These are phyloP conservation scores for Dactylellina leptospora DNA, from an alignment of 2,329 filamentous ascomycete genomes.

Conservation along the genomic window DNA sequence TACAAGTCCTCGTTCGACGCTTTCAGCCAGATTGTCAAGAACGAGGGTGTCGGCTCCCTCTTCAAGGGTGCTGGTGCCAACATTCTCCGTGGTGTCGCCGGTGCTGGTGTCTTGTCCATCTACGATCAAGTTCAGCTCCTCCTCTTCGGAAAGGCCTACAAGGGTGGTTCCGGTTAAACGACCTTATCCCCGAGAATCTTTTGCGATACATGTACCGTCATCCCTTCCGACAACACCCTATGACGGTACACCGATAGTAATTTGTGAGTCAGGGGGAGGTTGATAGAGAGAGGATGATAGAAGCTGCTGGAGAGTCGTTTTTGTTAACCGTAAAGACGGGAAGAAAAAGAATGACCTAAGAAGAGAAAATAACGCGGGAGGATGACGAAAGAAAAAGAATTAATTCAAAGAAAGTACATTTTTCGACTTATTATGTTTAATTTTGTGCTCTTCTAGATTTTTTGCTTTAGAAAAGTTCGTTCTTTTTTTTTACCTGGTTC, in stretches of 20 bases:
- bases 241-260: slow-evolving; percentile 48
- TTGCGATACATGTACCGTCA: slow-evolving; percentile 47
- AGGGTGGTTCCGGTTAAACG: slow-evolving; percentile 62
- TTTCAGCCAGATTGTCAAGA: slow-evolving; percentile 93
- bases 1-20: slow-evolving; percentile 97
- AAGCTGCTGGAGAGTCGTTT: slow-evolving; percentile 38
- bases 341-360: slow-evolving; percentile 28
- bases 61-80: slow-evolving; percentile 99
- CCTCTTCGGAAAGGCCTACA: slow-evolving; percentile 99
- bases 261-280: slow-evolving; percentile 13
- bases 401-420: slow-evolving; percentile 52
- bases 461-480: slow-evolving; percentile 51
- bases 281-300: slow-evolving; percentile 43
- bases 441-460: slow-evolving; percentile 52
- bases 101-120: slow-evolving; percentile 99
- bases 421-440: slow-evolving; percentile 48
- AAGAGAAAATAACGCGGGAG: slow-evolving; percentile 26
- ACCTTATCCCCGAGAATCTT: slow-evolving; percentile 23
- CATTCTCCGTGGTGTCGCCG: slow-evolving; percentile 99
- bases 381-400: slow-evolving; percentile 21
- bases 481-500: slow-evolving; percentile 10
- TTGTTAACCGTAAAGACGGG: slow-evolving; percentile 39
- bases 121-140: slow-evolving; percentile 99
- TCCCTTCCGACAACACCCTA: slow-evolving; percentile 32
- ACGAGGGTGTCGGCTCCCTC: slow-evolving; percentile 97